Evolutionary conservation across 768 basidiomycete species (phyloP).

Genomic region (Phylloporus sp.): DNA sequence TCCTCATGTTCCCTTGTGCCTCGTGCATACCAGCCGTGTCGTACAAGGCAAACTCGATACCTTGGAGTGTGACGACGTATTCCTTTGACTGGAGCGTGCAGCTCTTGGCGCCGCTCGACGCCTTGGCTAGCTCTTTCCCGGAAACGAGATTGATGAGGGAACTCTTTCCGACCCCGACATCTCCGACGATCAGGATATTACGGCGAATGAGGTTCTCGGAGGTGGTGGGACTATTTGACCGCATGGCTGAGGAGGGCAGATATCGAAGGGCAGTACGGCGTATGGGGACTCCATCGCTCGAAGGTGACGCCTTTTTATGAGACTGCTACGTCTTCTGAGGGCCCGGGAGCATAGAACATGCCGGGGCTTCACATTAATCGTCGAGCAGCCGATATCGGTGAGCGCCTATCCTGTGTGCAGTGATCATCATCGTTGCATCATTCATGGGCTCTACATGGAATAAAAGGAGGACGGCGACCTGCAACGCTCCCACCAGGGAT

Average conservation of each 20-base stretch:
- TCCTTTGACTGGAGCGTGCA: slow-evolving; percentile 32
- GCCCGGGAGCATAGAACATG: slow-evolving; percentile 10
- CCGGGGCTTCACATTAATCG: neutral
- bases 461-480: neutral
- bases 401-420: slow-evolving; percentile 3
- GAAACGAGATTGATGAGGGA: slow-evolving; percentile 39
- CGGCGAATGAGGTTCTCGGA: slow-evolving; percentile 12
- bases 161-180: slow-evolving; percentile 35
- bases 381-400: slow-evolving; percentile 4
- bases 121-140: slow-evolving; percentile 21
- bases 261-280: neutral
- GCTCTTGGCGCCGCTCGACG: slow-evolving; percentile 30
- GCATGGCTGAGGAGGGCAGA: slow-evolving; percentile 6
- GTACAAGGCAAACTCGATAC: slow-evolving; percentile 18
- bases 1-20: slow-evolving; percentile 22
- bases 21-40: slow-evolving; percentile 29
- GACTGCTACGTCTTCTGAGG: neutral
- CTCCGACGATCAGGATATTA: slow-evolving; percentile 26
- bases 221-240: slow-evolving; percentile 8
- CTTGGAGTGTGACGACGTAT: slow-evolving; percentile 19
- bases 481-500: neutral
- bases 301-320: slow-evolving; percentile 12
- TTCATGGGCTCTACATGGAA: neutral
- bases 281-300: neutral
- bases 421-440: neutral